Evolutionary conservation across 2,329 filamentous ascomycete species (phyloP).

Genomic region (Pseudocercospora fuligena): DNA sequence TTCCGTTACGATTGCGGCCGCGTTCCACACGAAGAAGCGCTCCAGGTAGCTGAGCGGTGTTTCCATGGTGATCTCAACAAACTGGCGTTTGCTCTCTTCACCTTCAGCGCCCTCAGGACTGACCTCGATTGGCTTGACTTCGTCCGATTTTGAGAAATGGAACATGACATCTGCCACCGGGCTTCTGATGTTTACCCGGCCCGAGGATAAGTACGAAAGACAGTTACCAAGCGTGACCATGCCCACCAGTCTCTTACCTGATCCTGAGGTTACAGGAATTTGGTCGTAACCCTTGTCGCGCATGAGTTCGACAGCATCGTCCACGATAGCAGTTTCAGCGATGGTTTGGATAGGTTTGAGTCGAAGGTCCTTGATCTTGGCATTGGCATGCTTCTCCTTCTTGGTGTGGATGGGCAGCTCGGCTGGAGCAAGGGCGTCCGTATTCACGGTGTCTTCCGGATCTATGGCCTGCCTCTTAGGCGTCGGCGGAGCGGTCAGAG

Average conservation of each 20-base stretch:
- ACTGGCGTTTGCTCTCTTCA: constrained; percentile 62
- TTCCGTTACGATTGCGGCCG: constrained; percentile 91
- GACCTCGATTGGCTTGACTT: constrained; percentile 87
- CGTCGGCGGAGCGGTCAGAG: constrained; percentile 45
- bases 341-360: constrained; percentile 94
- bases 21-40: constrained; percentile 98
- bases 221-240: constrained; percentile 95
- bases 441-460: constrained; percentile 30
- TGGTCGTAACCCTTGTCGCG: constrained; percentile 98
- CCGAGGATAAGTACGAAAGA: constrained; percentile 84
- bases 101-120: constrained; percentile 57
- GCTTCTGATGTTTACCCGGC: constrained; percentile 74
- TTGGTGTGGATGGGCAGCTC: constrained; percentile 31
- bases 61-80: constrained; percentile 92
- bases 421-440: constrained; percentile 10
- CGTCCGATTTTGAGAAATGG: constrained; percentile 83
- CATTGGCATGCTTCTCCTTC: constrained; percentile 73
- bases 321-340: constrained; percentile 70
- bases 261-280: constrained; percentile 80
- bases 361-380: constrained; percentile 80
- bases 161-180: constrained; percentile 93
- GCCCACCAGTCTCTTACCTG: constrained; percentile 75
- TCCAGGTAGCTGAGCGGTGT: constrained; percentile 83
- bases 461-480: constrained; percentile 43
- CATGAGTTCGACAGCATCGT: constrained; percentile 95